phyloP scores from a whole-genome alignment of 2,329 filamentous ascomycete genomes.

The Xylariaceae sp. region DNA sequence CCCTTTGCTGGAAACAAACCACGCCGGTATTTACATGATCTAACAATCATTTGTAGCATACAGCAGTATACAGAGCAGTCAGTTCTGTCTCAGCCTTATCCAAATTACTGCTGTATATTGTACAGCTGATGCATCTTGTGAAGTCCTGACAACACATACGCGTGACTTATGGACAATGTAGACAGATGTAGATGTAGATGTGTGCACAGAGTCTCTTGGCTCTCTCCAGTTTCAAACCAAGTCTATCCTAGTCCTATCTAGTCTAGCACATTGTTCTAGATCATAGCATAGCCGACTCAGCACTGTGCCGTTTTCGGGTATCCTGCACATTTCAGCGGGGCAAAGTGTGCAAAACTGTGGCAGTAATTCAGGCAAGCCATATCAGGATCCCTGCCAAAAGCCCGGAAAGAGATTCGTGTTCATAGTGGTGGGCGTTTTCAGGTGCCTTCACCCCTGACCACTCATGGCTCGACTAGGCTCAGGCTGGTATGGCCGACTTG shows the following conservation, averaged over 20 bases:
- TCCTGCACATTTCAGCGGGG: slow-evolving; percentile 3
- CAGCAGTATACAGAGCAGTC: too few species aligned
- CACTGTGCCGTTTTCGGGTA: slow-evolving; percentile 1
- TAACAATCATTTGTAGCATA: too few species aligned
- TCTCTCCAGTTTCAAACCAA: neutral
- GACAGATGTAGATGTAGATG: too few species aligned
- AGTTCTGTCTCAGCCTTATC: too few species aligned
- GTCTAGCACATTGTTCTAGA: too few species aligned
- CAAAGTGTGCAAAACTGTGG: slow-evolving; percentile 1
- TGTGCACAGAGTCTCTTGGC: neutral
- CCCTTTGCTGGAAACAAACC: too few species aligned
- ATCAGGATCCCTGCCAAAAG: slow-evolving; percentile 5
- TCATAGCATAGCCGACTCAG: neutral
- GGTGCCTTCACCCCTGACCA: slow-evolving; percentile 4
- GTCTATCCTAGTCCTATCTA: neutral
- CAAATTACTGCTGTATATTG: too few species aligned
- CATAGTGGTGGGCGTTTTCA: slow-evolving; percentile 3
- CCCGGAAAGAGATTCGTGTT: slow-evolving; percentile 12
- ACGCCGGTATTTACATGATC: too few species aligned
- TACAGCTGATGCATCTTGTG: too few species aligned
- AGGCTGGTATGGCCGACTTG: too few species aligned
- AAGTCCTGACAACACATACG: neutral
- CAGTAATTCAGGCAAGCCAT: slow-evolving; percentile 6
- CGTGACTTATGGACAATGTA: neutral
- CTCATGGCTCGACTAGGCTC: too few species aligned